phyloP scores from a whole-genome alignment of 225 moss, liverwort and hornwort species.

The Pleurozium schreberi region DNA sequence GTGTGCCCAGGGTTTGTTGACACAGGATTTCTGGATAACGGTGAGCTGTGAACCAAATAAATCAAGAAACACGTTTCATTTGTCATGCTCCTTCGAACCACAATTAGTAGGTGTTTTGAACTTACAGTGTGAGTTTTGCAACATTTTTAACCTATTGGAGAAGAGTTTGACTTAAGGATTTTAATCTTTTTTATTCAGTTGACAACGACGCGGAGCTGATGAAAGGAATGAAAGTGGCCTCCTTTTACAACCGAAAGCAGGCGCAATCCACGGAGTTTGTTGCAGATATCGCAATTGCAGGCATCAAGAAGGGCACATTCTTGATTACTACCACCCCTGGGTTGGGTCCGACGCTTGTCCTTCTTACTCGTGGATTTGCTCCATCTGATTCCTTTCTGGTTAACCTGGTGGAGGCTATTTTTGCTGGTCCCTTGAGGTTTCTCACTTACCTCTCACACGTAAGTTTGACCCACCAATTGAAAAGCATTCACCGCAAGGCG shows the following conservation, averaged over 20 bases:
- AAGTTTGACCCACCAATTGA: neutral
- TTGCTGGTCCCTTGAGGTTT: slow-evolving; percentile 17
- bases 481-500: slow-evolving; percentile 22
- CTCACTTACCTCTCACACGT: slow-evolving; percentile 7
- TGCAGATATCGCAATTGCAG: slow-evolving; percentile 35
- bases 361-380: slow-evolving; percentile 72
- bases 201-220: slow-evolving; percentile 61
- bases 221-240: slow-evolving; percentile 55
- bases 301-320: slow-evolving; percentile 63
- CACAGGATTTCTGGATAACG: slow-evolving; percentile 62
- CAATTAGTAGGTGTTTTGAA: neutral
- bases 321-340: slow-evolving; percentile 66
- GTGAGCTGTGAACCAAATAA: slow-evolving; percentile 15
- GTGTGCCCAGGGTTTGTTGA: slow-evolving; percentile 82
- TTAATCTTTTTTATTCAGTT: slow-evolving; percentile 18
- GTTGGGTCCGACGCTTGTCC: slow-evolving; percentile 44
- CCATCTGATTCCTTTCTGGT: slow-evolving; percentile 61
- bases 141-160: neutral
- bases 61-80: neutral
- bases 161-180: neutral
- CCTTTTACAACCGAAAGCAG: slow-evolving; percentile 54
- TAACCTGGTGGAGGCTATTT: slow-evolving; percentile 33
- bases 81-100: neutral
- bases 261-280: slow-evolving; percentile 71
- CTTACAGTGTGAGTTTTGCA: neutral